These are phyloP conservation scores for Penicillium sclerotigenum DNA, from an alignment of 2,329 filamentous ascomycete species.

Conservation along the genomic window DNA sequence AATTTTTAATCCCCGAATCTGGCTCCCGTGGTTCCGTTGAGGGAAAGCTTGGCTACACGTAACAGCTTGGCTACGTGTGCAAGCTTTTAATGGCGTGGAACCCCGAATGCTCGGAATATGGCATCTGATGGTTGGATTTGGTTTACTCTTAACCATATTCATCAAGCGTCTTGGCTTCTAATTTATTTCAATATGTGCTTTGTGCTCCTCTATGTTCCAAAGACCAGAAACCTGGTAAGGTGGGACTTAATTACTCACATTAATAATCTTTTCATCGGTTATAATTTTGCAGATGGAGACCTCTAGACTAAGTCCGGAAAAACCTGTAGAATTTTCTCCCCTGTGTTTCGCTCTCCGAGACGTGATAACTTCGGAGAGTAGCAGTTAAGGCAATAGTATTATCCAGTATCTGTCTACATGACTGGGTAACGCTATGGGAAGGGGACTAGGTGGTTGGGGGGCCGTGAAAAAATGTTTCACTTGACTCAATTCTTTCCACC, in stretches of 20 bases:
- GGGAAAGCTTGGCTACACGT: background rate
- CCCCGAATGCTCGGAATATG: background rate
- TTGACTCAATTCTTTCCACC: background rate
- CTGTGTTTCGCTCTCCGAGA: background rate
- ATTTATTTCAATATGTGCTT: background rate
- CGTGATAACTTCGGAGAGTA: too few species aligned
- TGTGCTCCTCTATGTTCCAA: background rate
- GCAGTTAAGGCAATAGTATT: background rate
- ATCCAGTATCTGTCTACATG: too few species aligned
- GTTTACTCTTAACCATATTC: background rate
- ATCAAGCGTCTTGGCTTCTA: background rate
- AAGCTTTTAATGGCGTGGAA: background rate
- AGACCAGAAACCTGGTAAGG: background rate
- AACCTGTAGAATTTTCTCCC: background rate
- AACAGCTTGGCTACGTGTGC: background rate
- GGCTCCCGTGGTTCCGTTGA: background rate
- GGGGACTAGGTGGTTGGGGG: background rate
- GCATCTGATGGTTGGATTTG: background rate
- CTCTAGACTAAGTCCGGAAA: background rate
- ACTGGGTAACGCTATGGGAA: background rate
- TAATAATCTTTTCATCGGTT: too few species aligned
- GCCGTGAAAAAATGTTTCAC: background rate
- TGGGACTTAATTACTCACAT: background rate
- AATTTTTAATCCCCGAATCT: background rate
- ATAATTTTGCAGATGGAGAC: background rate